These are phyloP conservation scores for Babesia caballi DNA, from an alignment of 169 alveolate genomes.

Conservation along the genomic window DNA sequence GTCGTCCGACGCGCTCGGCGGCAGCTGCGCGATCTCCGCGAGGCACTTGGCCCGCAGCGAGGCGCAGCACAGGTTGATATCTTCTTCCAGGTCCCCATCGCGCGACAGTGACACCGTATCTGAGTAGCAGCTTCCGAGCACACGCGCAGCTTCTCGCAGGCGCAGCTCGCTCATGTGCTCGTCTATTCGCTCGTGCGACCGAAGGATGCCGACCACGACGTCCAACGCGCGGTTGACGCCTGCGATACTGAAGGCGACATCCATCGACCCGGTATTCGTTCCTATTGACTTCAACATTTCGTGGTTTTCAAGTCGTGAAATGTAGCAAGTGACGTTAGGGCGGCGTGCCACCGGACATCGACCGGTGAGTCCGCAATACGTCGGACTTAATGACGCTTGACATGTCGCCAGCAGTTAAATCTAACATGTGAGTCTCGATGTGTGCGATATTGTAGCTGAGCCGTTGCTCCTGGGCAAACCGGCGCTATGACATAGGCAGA, in stretches of 20 bases:
- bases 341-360: too few species aligned
- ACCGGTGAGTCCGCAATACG: too few species aligned
- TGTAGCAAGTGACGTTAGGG: not conserved
- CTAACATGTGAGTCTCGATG: too few species aligned
- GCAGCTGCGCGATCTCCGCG: not conserved
- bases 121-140: not conserved
- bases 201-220: conserved; percentile 11
- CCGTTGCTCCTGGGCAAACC: too few species aligned
- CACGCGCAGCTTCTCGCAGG: conserved; percentile 6
- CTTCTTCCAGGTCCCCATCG: conserved; percentile 5
- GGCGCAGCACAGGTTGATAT: conserved; percentile 16
- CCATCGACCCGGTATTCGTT: not conserved
- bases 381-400: too few species aligned
- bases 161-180: not conserved
- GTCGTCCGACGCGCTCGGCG: not conserved
- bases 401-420: too few species aligned
- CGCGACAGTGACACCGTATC: not conserved
- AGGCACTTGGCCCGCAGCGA: conserved; percentile 29
- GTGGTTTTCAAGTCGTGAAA: not conserved
- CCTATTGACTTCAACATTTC: not conserved
- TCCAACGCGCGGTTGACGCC: conserved; percentile 7
- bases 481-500: too few species aligned
- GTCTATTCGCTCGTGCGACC: conserved; percentile 16
- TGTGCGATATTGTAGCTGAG: too few species aligned
- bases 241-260: not conserved